These are phyloP conservation scores for Nannochloris sp. DNA, from an alignment of 139 green algal species.

Conservation along the genomic window DNA sequence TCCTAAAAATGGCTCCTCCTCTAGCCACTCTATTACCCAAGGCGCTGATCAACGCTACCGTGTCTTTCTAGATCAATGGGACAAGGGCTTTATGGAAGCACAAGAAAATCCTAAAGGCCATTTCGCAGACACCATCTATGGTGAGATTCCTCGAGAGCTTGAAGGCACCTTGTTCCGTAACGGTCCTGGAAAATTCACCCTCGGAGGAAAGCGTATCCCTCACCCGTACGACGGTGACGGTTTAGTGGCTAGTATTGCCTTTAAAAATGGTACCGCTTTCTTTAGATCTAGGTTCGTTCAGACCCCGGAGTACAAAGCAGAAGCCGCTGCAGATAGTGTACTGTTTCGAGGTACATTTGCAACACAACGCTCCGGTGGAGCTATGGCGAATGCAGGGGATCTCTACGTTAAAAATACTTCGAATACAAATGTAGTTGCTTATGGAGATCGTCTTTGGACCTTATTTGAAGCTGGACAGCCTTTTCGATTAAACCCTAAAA, in stretches of 20 bases:
- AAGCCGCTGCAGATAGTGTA: background rate
- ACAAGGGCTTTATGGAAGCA: constrained; percentile 15
- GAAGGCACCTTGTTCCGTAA: constrained; percentile 42
- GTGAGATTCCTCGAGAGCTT: constrained; percentile 18
- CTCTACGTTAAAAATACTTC: constrained; percentile 30
- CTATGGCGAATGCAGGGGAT: constrained; percentile 22
- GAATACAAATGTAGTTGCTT: constrained; percentile 38
- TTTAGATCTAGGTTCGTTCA: constrained; percentile 37
- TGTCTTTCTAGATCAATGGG: constrained; percentile 23
- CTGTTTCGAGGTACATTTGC: constrained; percentile 49
- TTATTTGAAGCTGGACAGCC: constrained; percentile 40
- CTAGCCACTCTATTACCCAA: constrained; percentile 32
- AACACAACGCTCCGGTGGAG: constrained; percentile 24
- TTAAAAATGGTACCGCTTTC: constrained; percentile 33
- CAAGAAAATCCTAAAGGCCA: constrained; percentile 20
- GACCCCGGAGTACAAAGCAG: constrained; percentile 39
- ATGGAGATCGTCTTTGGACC: constrained; percentile 28
- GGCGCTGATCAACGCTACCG: too few species aligned
- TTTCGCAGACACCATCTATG: constrained; percentile 22
- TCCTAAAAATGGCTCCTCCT: constrained; percentile 30
- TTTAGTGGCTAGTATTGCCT: constrained; percentile 25
- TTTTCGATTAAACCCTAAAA: constrained; percentile 32
- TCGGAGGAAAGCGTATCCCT: constrained; percentile 8
- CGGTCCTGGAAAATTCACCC: constrained; percentile 30
- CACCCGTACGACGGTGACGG: constrained; percentile 53